Base-by-base conservation (phyloP, 2,329 filamentous ascomycete species). In the Thielaviopsis populi region DNA sequence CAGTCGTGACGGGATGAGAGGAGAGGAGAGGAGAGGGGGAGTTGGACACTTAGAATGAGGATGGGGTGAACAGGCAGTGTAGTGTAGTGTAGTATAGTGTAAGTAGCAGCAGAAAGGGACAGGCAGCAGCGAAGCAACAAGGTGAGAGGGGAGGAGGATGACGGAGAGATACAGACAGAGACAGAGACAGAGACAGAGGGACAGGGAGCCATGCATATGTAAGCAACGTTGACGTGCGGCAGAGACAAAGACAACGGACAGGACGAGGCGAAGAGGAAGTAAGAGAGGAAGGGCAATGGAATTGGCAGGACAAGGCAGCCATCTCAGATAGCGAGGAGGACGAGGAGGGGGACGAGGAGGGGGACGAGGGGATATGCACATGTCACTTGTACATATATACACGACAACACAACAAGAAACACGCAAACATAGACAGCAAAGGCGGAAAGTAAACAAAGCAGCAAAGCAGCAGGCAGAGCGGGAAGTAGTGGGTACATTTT, bases 281-380 rank as follows among this genome's bases (percentile, higher is more conserved):
- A 19, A 30, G 5, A 10, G 30, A 56, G 50, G 30, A 33, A 7
- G 17, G 27, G 13, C 13, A 56, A 56, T 56, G 53, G 53, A 56
- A 56, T 56, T 56, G 10, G 53, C 53, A 37, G 53, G 53, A 46
- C 43, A 46, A n/a, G n/a, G n/a, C n/a, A n/a, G n/a, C n/a, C n/a
- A n/a, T n/a, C n/a, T n/a, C n/a, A n/a, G n/a, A n/a, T n/a, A n/a
- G n/a, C n/a, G n/a, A n/a, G n/a, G n/a, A n/a, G n/a, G n/a, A n/a
- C n/a, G n/a, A n/a, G n/a, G n/a, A n/a, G n/a, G n/a, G n/a, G n/a
- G n/a, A n/a, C n/a, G n/a, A n/a, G n/a, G n/a, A n/a, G n/a, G n/a
- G n/a, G n/a, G n/a, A n/a, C n/a, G n/a, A 37, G 10, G 33, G 3
- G 33, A 4, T 8, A 10, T 37, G 33, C 10, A 37, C 33, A 37